Conservation (phyloP, 176 grass and related monocot species). For the Triticum urartu region DNA sequence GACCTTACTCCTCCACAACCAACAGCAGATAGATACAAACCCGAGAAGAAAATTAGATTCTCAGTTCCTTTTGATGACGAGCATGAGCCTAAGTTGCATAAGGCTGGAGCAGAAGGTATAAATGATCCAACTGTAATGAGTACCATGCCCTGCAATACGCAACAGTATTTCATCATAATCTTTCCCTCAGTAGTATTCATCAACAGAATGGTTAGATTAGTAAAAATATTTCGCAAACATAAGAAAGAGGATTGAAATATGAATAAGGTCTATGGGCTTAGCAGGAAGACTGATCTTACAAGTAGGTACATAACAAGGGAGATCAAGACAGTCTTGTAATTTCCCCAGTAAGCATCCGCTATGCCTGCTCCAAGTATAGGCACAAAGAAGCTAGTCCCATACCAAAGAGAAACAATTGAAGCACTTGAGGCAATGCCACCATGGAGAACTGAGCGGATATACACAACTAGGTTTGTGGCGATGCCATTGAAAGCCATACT, state of each 20-base stretch:
- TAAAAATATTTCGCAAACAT: not conserved
- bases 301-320: constrained; percentile 68
- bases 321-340: constrained; percentile 66
- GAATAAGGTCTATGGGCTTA: not conserved
- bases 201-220: not conserved
- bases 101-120: constrained; percentile 25
- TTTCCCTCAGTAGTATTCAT: not conserved
- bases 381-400: constrained; percentile 76
- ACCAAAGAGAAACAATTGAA: constrained; percentile 70
- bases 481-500: constrained; percentile 83
- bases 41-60: constrained; percentile 47
- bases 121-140: constrained; percentile 48
- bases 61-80: constrained; percentile 25
- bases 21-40: constrained; percentile 67
- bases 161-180: constrained; percentile 17
- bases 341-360: constrained; percentile 71
- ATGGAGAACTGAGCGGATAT: constrained; percentile 63
- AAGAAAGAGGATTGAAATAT: constrained; percentile 9
- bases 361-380: constrained; percentile 68
- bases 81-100: constrained; percentile 25
- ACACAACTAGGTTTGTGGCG: constrained; percentile 73
- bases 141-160: constrained; percentile 54
- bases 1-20: constrained; percentile 58
- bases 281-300: constrained; percentile 51
- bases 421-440: constrained; percentile 69